Conservation (phyloP, 1,284 basidiomycete genomes). For the Phenoliferia sp. region DNA sequence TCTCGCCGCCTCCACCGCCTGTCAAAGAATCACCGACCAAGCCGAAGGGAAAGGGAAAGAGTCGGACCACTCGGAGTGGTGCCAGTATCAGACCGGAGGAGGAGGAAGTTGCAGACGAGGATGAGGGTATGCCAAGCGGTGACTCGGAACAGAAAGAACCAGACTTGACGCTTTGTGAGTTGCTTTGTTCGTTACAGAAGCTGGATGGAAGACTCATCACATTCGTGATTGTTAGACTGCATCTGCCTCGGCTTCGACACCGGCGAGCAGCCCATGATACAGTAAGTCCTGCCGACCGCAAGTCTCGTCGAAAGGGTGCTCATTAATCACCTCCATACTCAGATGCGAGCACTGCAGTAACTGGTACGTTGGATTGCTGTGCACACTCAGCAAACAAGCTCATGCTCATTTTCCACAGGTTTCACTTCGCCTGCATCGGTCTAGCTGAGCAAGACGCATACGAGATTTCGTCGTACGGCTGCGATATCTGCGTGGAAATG, state of each 20-base stretch:
- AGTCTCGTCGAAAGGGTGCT: neutral
- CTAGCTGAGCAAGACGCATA: constrained; percentile 31
- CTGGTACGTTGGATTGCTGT: neutral
- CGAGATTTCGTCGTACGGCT: constrained; percentile 37
- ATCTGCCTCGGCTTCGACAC: constrained; percentile 52
- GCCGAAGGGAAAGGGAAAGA: neutral
- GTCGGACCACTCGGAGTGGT: neutral
- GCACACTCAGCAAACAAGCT: neutral
- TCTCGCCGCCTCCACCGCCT: neutral
- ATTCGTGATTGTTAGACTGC: constrained; percentile 32
- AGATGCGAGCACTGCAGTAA: neutral
- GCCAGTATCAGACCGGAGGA: neutral
- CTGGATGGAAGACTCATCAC: neutral
- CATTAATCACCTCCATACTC: neutral
- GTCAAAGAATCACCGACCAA: neutral
- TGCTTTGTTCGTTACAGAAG: too few species aligned
- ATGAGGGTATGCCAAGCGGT: neutral
- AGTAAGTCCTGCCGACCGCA: constrained; percentile 45
- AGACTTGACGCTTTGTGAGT: constrained; percentile 31
- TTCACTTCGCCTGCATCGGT: constrained; percentile 39
- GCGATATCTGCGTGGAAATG: constrained; percentile 38
- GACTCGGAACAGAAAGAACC: constrained; percentile 8
- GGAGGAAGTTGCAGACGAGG: neutral
- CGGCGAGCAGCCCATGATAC: constrained; percentile 69
- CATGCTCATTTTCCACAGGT: constrained; percentile 29